These are phyloP conservation scores for Megacollybia platyphylla DNA, from an alignment of 1,284 basidiomycete species.

Conservation along the genomic window DNA sequence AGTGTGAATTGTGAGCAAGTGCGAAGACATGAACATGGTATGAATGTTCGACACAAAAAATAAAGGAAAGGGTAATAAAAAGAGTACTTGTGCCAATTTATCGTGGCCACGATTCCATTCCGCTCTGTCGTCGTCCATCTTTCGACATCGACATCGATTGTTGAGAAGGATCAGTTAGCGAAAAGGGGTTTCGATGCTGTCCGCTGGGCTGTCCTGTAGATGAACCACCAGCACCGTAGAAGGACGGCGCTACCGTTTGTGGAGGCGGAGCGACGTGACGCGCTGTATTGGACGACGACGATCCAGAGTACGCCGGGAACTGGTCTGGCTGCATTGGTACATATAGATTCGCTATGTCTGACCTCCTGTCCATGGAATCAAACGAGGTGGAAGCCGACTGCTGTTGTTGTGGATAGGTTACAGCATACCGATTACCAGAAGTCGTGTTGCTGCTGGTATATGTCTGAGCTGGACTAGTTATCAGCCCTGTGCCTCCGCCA, in stretches of 20 bases:
- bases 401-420: constrained; percentile 32
- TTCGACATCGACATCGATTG: constrained; percentile 29
- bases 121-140: constrained; percentile 50
- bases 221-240: constrained; percentile 51
- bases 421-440: constrained; percentile 43
- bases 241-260: constrained; percentile 43
- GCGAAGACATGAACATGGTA: neutral
- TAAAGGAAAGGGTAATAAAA: constrained; percentile 5
- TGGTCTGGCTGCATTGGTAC: constrained; percentile 73
- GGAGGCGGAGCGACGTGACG: constrained; percentile 35
- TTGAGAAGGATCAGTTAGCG: constrained; percentile 23
- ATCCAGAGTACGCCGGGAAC: constrained; percentile 39
- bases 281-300: constrained; percentile 16
- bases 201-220: constrained; percentile 24
- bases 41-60: neutral
- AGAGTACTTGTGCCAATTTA: constrained; percentile 19
- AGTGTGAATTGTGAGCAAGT: too few species aligned
- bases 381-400: constrained; percentile 29
- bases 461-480: constrained; percentile 62
- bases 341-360: constrained; percentile 56
- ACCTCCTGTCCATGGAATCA: constrained; percentile 46
- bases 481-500: constrained; percentile 32
- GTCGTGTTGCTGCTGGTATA: constrained; percentile 41
- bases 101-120: constrained; percentile 68
- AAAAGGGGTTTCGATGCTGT: constrained; percentile 48